Evolutionary conservation across 768 basidiomycete species (phyloP), one percentile per base, ranked within the genome.

Genomic region (Asterophora parasitica): DNA sequence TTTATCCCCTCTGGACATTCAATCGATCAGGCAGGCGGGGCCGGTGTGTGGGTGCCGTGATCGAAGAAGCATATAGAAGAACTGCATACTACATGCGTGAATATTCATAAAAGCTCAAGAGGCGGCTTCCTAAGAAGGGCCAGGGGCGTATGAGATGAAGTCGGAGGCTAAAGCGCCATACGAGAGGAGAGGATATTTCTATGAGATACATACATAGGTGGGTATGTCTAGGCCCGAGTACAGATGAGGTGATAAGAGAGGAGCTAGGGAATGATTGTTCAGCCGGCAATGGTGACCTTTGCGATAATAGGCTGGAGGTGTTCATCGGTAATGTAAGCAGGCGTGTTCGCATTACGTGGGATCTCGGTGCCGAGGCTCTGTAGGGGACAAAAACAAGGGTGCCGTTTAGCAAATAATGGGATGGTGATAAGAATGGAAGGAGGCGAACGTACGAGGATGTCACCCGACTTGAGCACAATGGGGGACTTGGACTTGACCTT

Each of bases 301-400:
- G 70, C 73, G 30, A 74, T 66, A 33, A 79, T 64, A 20, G 76
- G 71, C 30, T 59, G 67, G 30, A 79, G 71, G 42, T 78, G 75
- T 31, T 66, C 65, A 33, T 75, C 71, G n/a, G 60, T 67, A 27
- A 69, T 64, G 47, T 71, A 59, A 7, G 56, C 52, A 4, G 72
- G 67, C 3, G 73, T 72, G 13, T 66, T 68, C 3, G 58, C 58
- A 33, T 75, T 69, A 50, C 73, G 61, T 35, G 61, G 45, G 32
- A 77, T 60, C 16, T 55, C 59, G 38, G 61, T 53, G 7, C 77
- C 77, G 42, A 78, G 59, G 46, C 58, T 65, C 76, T 78, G 31
- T 26, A 37, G 36, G 32, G 39, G 16, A 32, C 20, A 37, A 35
- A 32, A 39, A 17, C 49, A 32, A 47, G 50, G 42, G 28, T 11